phyloP scores from a whole-genome alignment of 2,329 filamentous ascomycete genomes.

The Corniculantispora saksenae region DNA sequence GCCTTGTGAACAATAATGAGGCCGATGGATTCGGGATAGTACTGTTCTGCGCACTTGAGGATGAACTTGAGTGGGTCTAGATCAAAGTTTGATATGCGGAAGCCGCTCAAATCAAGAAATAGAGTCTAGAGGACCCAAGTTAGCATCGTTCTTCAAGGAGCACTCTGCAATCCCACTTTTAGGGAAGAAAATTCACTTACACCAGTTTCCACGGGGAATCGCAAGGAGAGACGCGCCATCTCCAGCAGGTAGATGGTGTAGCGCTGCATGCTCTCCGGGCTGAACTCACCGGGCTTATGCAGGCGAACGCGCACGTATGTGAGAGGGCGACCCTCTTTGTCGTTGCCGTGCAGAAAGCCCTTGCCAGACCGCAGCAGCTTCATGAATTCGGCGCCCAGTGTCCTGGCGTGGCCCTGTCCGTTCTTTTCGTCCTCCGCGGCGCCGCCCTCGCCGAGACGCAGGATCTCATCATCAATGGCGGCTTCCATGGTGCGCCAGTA shows the following conservation, averaged over 20 bases:
- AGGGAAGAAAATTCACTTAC: slow-evolving; percentile 51
- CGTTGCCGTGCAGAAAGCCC: slow-evolving; percentile 79
- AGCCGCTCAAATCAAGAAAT: slow-evolving; percentile 86
- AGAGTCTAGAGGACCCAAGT: slow-evolving; percentile 61
- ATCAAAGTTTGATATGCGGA: slow-evolving; percentile 89
- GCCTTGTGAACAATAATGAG: slow-evolving; percentile 86
- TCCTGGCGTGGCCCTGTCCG: slow-evolving; percentile 60
- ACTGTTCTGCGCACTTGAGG: slow-evolving; percentile 94
- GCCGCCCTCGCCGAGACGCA: slow-evolving; percentile 66
- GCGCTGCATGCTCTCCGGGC: slow-evolving; percentile 71
- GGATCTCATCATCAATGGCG: slow-evolving; percentile 82
- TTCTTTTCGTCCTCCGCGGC: slow-evolving; percentile 59
- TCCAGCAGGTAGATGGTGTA: slow-evolving; percentile 90
- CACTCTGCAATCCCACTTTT: not conserved
- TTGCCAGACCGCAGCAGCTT: slow-evolving; percentile 82
- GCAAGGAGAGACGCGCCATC: slow-evolving; percentile 76
- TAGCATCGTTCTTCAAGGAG: slow-evolving; percentile 21
- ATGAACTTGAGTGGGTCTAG: slow-evolving; percentile 92
- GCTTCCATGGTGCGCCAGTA: slow-evolving; percentile 79
- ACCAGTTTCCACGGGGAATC: slow-evolving; percentile 78
- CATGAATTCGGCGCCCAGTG: slow-evolving; percentile 71
- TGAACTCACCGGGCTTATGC: slow-evolving; percentile 76
- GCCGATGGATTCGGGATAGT: slow-evolving; percentile 86
- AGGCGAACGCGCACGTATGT: slow-evolving; percentile 76
- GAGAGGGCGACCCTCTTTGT: slow-evolving; percentile 77